Conservation (phyloP, 345 rosid genomes). For the Lepidium aucheri region DNA sequence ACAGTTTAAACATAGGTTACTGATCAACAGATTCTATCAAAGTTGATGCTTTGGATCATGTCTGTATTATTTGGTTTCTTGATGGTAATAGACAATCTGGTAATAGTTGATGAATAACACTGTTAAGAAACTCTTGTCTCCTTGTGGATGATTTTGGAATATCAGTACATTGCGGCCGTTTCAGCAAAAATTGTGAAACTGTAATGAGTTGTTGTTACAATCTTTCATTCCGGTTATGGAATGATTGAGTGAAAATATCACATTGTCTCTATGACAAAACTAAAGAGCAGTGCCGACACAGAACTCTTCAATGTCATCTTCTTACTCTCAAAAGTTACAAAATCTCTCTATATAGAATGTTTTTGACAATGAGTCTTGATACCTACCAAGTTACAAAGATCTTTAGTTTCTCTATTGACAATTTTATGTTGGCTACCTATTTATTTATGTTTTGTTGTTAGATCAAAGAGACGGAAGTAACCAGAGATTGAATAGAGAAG, state of each 20-base stretch:
- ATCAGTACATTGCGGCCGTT: background rate
- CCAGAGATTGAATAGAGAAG: constrained; percentile 85
- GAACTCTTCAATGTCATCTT: background rate
- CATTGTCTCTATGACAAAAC: background rate
- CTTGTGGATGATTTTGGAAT: background rate
- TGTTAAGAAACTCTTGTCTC: background rate
- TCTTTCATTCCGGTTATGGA: background rate
- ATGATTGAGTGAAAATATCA: background rate
- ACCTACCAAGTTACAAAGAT: background rate
- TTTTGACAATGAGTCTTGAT: background rate
- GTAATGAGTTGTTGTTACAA: background rate
- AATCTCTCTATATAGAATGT: background rate
- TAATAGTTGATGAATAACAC: background rate
- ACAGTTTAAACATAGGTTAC: background rate
- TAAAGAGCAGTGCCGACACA: background rate
- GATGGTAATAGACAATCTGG: background rate
- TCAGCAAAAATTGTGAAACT: background rate
- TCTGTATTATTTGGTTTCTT: background rate
- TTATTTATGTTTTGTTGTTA: background rate
- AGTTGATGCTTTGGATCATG: background rate
- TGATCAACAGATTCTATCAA: background rate
- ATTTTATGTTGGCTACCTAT: constrained; percentile 14
- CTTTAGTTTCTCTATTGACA: background rate
- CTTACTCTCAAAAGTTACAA: background rate
- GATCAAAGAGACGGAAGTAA: constrained; percentile 60